A percentile compares a stretch with the other conserved stretches of the same genome.
Evolutionary conservation across 495 filamentous ascomycete genomes (phyloP).

Genomic region (Neurospora sp.): DNA sequence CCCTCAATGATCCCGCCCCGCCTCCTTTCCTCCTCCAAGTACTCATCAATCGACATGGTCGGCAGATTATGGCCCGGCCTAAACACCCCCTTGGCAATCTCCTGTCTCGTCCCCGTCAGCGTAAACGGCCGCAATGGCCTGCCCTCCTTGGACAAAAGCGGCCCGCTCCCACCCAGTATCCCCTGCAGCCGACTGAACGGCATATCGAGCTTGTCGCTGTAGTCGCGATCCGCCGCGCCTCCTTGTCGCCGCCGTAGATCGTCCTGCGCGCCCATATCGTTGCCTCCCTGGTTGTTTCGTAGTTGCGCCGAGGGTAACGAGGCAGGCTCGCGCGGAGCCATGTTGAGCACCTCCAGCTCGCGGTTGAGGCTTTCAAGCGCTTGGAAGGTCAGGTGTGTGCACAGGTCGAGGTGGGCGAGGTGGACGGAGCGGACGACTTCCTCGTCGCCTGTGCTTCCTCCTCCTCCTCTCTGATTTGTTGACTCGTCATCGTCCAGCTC

Average conservation of each 20-base stretch:
- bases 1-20: constrained; percentile 88
- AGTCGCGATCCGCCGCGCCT: constrained; percentile 32
- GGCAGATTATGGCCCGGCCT: constrained; percentile 83
- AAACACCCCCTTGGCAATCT: constrained; percentile 77
- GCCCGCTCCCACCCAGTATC: constrained; percentile 45
- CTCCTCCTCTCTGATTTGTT: constrained; percentile 42
- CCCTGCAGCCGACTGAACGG: constrained; percentile 6
- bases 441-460: constrained; percentile 52
- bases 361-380: constrained; percentile 72
- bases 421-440: constrained; percentile 67
- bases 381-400: constrained; percentile 73
- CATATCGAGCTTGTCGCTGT: constrained; percentile 11
- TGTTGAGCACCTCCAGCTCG: constrained; percentile 71
- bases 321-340: constrained; percentile 47
- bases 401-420: constrained; percentile 60
- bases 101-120: constrained; percentile 64
- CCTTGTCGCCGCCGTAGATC: constrained; percentile 25
- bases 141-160: constrained; percentile 69
- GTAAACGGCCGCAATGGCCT: constrained; percentile 91
- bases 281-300: not conserved
- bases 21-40: constrained; percentile 80
- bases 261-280: not conserved
- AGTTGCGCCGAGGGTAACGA: constrained; percentile 16
- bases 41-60: constrained; percentile 97
- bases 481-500: constrained; percentile 32